Evolutionary conservation across 257 asterid genomes (phyloP).

Genomic region (Forsythia suspensa): DNA sequence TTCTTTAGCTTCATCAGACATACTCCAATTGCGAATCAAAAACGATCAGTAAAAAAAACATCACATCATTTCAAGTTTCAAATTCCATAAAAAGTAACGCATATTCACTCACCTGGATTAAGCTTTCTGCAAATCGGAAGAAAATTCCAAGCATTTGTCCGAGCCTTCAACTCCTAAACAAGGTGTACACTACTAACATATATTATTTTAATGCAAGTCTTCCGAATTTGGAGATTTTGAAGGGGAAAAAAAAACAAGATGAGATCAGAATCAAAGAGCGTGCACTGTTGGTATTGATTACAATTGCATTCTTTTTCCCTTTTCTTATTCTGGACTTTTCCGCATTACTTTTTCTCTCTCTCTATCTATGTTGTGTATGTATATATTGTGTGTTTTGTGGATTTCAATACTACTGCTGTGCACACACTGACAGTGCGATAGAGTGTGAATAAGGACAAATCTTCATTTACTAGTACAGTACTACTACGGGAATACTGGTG

Average conservation of each 20-base stretch:
- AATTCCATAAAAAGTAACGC: not conserved
- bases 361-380: not conserved
- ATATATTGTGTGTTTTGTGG: not conserved
- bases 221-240: constrained; percentile 19
- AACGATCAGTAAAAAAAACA: constrained; percentile 13
- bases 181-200: not conserved
- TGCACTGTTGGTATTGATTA: constrained; percentile 39
- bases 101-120: constrained; percentile 13
- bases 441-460: constrained; percentile 9
- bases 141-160: constrained; percentile 24
- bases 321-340: constrained; percentile 37
- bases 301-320: constrained; percentile 23
- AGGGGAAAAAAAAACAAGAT: not conserved
- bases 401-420: not conserved
- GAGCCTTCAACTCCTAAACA: constrained; percentile 14
- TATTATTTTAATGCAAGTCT: not conserved
- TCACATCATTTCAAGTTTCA: constrained; percentile 13
- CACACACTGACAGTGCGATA: not conserved
- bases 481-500: not conserved
- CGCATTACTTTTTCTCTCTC: constrained; percentile 24
- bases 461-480: not conserved
- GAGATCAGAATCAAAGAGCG: constrained; percentile 47
- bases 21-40: constrained; percentile 3
- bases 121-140: constrained; percentile 24
- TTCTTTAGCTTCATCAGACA: constrained; percentile 20